Conservation (phyloP, 2,329 filamentous ascomycete species). For the Hypoxylon sp. region DNA sequence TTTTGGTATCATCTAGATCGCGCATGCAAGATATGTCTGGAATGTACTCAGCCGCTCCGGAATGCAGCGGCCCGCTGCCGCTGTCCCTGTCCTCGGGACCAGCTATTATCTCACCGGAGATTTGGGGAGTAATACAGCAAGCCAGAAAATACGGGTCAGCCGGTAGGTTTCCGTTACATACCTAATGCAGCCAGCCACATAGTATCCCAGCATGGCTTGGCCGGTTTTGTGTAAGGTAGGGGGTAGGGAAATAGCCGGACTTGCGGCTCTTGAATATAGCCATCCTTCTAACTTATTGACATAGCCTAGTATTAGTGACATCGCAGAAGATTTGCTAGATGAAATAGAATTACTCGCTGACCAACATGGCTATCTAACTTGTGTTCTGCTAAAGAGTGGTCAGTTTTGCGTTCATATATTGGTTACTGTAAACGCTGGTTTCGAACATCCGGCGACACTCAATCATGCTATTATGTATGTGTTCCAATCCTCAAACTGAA, state of each 20-base stretch:
- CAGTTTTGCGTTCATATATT: neutral
- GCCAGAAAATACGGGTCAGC: neutral
- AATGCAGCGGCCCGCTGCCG: slow-evolving; percentile 5
- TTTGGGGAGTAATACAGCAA: neutral
- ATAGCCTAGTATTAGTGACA: neutral
- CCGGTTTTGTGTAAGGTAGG: slow-evolving; percentile 5
- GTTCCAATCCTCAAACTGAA: neutral
- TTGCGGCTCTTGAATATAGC: slow-evolving; percentile 6
- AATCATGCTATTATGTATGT: neutral
- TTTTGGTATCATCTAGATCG: slow-evolving; percentile 3
- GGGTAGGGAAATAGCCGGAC: slow-evolving; percentile 16
- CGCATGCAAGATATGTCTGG: neutral
- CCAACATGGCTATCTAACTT: neutral
- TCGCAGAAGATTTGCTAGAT: neutral
- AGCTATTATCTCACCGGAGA: neutral
- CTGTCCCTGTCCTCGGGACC: neutral
- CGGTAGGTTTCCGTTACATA: neutral
- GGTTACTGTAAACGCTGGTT: too few species aligned
- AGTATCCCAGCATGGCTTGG: neutral
- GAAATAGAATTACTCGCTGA: neutral
- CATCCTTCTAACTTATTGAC: neutral
- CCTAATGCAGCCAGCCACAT: neutral
- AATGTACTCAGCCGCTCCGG: slow-evolving; percentile 6
- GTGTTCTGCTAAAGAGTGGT: neutral
- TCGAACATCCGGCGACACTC: neutral